Conservation (phyloP, 2,329 filamentous ascomycete genomes). For the Fusarium sp. region DNA sequence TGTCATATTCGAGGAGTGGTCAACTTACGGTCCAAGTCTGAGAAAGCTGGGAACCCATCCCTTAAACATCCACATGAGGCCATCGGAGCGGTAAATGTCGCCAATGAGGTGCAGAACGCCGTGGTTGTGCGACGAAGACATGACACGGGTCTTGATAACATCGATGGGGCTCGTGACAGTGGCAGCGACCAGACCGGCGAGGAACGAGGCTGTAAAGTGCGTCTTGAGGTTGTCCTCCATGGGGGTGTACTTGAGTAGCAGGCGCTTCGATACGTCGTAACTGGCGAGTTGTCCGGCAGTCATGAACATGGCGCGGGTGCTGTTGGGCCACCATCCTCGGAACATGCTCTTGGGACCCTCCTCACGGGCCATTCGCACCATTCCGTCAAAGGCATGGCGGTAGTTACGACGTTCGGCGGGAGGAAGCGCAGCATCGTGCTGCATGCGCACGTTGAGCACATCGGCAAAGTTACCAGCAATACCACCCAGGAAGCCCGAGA, state of each 20-base stretch:
- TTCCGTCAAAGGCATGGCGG: slow-evolving; percentile 86
- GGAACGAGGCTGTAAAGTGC: slow-evolving; percentile 81
- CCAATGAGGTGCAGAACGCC: slow-evolving; percentile 70
- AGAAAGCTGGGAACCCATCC: slow-evolving; percentile 87
- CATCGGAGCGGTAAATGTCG: slow-evolving; percentile 78
- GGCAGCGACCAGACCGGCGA: slow-evolving; percentile 86
- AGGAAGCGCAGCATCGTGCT: slow-evolving; percentile 87
- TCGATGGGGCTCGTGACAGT: slow-evolving; percentile 88
- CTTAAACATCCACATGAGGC: slow-evolving; percentile 86
- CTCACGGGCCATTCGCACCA: slow-evolving; percentile 86
- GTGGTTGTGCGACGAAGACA: slow-evolving; percentile 71
- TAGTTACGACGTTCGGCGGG: slow-evolving; percentile 84
- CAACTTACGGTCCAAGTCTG: slow-evolving; percentile 70
- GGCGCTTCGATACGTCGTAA: slow-evolving; percentile 84
- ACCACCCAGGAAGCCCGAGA: slow-evolving; percentile 89
- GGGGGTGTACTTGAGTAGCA: slow-evolving; percentile 74
- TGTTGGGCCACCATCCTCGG: slow-evolving; percentile 87
- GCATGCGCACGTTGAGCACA: slow-evolving; percentile 98
- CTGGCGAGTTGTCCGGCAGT: slow-evolving; percentile 86
- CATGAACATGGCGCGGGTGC: slow-evolving; percentile 85
- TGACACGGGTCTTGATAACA: slow-evolving; percentile 89
- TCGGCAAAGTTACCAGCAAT: slow-evolving; percentile 94
- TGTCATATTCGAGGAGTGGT: not conserved
- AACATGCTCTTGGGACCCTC: slow-evolving; percentile 85
- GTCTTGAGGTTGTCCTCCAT: slow-evolving; percentile 78